Conservation (phyloP, 805 yeast genomes). For the Candida endomychidarum region DNA sequence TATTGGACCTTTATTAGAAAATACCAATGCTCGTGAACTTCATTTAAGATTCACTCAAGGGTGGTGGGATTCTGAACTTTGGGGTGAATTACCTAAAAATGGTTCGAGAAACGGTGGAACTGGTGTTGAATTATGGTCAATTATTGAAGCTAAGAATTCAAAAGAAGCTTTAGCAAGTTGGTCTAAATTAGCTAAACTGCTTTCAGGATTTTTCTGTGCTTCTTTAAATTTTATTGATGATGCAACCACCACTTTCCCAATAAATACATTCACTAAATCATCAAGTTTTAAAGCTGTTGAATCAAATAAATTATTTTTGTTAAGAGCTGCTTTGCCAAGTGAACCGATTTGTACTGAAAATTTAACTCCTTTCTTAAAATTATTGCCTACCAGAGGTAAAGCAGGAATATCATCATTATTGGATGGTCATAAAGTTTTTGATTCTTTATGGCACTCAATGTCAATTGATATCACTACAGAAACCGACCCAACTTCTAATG, state of each 20-base stretch:
- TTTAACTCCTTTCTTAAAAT: conserved; percentile 86
- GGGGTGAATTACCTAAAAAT: conserved; percentile 78
- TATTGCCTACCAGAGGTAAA: conserved; percentile 89
- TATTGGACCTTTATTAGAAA: conserved; percentile 70
- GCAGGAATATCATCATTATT: conserved; percentile 82
- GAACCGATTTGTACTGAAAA: conserved; percentile 98
- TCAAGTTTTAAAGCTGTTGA: conserved; percentile 22
- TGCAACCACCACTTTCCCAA: conserved; percentile 65
- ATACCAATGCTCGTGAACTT: conserved; percentile 68
- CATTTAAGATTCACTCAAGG: conserved; percentile 91
- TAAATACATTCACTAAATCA: conserved; percentile 30
- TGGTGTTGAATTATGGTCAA: conserved; percentile 93
- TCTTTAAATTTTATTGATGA: conserved; percentile 86
- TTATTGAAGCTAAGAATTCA: conserved; percentile 61
- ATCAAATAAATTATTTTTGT: conserved; percentile 47
- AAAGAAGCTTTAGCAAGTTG: conserved; percentile 63
- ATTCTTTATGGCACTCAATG: conserved; percentile 92
- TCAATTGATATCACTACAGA: conserved; percentile 72
- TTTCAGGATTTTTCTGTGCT: conserved; percentile 94
- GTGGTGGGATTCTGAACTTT: conserved; percentile 85
- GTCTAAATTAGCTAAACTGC: conserved; percentile 67
- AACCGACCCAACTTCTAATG: conserved; percentile 36
- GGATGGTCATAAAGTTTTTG: conserved; percentile 89
- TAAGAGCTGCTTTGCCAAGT: conserved; percentile 87
- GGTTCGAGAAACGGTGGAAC: conserved; percentile 85